A percentile compares a stretch with the other conserved stretches of the same genome.
Evolutionary conservation across 73 alveolate species (phyloP).

Genomic region (Uronychia setigera): DNA sequence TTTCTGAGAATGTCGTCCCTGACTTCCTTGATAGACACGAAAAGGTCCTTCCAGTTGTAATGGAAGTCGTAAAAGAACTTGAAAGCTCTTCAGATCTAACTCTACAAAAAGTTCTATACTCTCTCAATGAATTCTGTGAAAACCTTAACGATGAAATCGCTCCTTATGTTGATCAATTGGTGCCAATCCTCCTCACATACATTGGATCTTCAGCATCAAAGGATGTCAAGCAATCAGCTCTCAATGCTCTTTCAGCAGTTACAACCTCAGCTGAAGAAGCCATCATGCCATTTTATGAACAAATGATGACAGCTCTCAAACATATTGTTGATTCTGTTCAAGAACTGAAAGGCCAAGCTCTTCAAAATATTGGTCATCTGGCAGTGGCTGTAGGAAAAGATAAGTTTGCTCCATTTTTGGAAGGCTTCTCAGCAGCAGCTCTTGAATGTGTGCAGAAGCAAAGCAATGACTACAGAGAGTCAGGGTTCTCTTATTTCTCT

Average conservation of each 20-base stretch:
- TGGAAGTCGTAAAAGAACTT: slow-evolving; percentile 34
- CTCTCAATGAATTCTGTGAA: slow-evolving; percentile 48
- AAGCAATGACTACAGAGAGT: slow-evolving; percentile 54
- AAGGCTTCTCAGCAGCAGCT: slow-evolving; percentile 46
- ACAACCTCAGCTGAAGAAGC: slow-evolving; percentile 45
- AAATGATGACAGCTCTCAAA: slow-evolving; percentile 24
- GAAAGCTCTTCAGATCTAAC: slow-evolving; percentile 26
- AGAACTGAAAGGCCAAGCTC: slow-evolving; percentile 54
- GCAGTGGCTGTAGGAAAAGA: slow-evolving; percentile 68
- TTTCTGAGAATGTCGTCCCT: slow-evolving; percentile 66
- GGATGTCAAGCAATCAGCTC: slow-evolving; percentile 61
- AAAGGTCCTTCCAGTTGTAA: slow-evolving; percentile 52
- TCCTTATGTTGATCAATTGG: slow-evolving; percentile 13
- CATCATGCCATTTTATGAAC: slow-evolving; percentile 50
- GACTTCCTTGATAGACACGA: slow-evolving; percentile 60
- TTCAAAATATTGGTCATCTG: slow-evolving; percentile 60
- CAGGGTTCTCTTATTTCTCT: slow-evolving; percentile 58
- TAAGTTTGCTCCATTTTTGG: slow-evolving; percentile 46
- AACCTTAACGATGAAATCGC: slow-evolving; percentile 45
- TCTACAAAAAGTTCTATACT: slow-evolving; percentile 51
- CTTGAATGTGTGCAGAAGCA: slow-evolving; percentile 26
- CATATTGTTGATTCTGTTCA: slow-evolving; percentile 28
- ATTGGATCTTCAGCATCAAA: slow-evolving; percentile 8
- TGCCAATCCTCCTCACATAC: slow-evolving; percentile 31
- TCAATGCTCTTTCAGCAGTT: slow-evolving; percentile 48